phyloP scores from a whole-genome alignment of 2,329 filamentous ascomycete genomes.

The Epichloe hybrida region DNA sequence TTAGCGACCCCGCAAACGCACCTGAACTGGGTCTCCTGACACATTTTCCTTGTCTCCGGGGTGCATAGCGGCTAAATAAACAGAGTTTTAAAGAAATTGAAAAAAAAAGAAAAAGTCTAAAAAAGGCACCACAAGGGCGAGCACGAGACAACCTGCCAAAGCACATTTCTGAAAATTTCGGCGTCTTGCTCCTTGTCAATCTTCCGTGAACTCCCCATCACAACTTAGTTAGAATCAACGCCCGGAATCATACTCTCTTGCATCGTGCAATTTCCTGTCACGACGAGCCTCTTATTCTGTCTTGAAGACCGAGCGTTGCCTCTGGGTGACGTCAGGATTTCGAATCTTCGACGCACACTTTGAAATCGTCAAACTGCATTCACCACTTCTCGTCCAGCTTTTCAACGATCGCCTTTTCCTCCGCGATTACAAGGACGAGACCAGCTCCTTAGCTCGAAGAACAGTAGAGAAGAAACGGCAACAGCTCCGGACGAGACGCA shows the following conservation, averaged over 20 bases:
- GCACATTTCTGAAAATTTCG: not conserved
- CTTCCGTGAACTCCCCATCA: no score
- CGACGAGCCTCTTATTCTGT: not conserved
- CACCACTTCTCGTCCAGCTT: conserved; percentile 52
- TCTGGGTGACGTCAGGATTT: not conserved
- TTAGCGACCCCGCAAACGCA: no score
- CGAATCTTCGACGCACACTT: not conserved
- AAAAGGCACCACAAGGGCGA: no score
- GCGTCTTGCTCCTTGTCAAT: no score
- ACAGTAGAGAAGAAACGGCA: conserved; percentile 20
- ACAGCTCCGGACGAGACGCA: conserved; percentile 20
- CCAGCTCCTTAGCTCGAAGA: conserved; percentile 9
- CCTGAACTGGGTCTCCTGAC: no score
- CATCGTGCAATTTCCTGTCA: not conserved
- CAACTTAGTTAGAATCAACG: not conserved
- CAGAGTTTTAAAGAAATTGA: no score
- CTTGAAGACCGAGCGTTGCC: not conserved
- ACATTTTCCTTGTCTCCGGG: no score
- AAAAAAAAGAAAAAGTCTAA: no score
- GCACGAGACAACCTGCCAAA: not conserved
- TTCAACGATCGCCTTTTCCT: conserved; percentile 29
- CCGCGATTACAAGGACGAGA: conserved; percentile 12
- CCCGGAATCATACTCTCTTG: not conserved
- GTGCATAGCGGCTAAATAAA: no score
- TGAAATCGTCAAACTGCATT: conserved; percentile 52